Percentiles rank a stretch among this genome's conserved stretches.
Conservation (phyloP, 1,139 yeast species). For the Candida freyschussii region DNA sequence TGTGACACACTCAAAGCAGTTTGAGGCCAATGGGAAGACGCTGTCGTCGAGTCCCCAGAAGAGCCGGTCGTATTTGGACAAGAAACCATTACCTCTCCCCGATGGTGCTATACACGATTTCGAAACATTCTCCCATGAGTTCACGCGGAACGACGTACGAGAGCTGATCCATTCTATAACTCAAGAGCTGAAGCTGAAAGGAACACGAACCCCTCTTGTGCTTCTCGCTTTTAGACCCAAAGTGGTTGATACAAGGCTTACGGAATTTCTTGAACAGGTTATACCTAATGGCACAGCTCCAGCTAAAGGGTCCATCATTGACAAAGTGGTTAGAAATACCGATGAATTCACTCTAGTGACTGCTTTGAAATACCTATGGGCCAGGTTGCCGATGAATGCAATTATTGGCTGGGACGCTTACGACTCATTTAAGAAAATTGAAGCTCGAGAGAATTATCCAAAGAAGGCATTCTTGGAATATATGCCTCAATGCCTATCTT, state of each 20-base stretch:
- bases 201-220: constrained; percentile 55
- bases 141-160: constrained; percentile 60
- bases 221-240: constrained; percentile 68
- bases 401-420: constrained; percentile 86
- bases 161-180: constrained; percentile 63
- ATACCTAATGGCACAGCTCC: constrained; percentile 44
- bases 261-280: constrained; percentile 45
- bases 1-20: constrained; percentile 11
- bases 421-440: constrained; percentile 60
- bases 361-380: constrained; percentile 79
- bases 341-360: constrained; percentile 69
- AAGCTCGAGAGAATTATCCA: constrained; percentile 62
- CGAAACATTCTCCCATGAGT: constrained; percentile 39
- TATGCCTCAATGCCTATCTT: constrained; percentile 78
- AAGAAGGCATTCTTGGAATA: constrained; percentile 67
- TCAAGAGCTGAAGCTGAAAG: constrained; percentile 51
- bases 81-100: constrained; percentile 17
- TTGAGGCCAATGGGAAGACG: constrained; percentile 12
- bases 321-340: constrained; percentile 38
- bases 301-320: constrained; percentile 36
- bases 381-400: constrained; percentile 74
- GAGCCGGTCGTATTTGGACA: constrained; percentile 3
- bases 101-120: constrained; percentile 7
- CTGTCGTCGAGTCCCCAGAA: constrained; percentile 12
- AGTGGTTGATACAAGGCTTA: constrained; percentile 52